Evolutionary conservation across 2,329 filamentous ascomycete genomes (phyloP).

Genomic region (Colletotrichum sp.): DNA sequence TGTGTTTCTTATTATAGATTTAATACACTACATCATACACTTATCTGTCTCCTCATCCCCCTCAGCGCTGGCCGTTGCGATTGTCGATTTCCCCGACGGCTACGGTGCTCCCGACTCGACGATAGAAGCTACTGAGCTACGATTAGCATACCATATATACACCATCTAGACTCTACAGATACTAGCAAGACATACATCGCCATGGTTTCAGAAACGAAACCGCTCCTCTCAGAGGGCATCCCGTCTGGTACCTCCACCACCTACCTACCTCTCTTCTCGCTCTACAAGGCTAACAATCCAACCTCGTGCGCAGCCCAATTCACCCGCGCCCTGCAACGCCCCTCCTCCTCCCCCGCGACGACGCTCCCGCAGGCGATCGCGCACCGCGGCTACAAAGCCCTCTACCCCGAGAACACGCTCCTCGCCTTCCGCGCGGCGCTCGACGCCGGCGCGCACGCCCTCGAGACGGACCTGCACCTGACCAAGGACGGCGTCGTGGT

Average conservation of each 20-base stretch:
- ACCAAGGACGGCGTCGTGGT: constrained; percentile 85
- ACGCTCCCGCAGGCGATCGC: constrained; percentile 75
- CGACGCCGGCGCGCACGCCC: constrained; percentile 74
- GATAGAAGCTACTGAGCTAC: not conserved
- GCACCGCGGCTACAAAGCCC: constrained; percentile 79
- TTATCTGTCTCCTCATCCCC: not conserved
- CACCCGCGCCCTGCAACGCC: constrained; percentile 33
- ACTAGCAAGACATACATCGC: not conserved
- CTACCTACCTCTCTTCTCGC: fast-evolving
- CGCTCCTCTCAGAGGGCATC: not conserved
- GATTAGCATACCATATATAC: not conserved
- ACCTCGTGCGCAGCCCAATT: constrained; percentile 32
- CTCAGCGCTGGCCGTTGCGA: not conserved
- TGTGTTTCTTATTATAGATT: not conserved
- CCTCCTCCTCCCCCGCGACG: not conserved
- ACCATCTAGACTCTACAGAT: not conserved
- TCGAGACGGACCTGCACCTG: constrained; percentile 90
- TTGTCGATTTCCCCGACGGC: not conserved
- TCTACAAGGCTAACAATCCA: not conserved
- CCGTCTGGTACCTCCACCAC: not conserved
- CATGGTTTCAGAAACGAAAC: not conserved
- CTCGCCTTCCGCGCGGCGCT: constrained; percentile 77
- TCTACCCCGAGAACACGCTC: constrained; percentile 87
- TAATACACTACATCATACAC: not conserved
- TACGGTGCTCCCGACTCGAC: not conserved